phyloP scores from a whole-genome alignment of 2,329 filamentous ascomycete species.

The Sclerotinia subarctica region DNA sequence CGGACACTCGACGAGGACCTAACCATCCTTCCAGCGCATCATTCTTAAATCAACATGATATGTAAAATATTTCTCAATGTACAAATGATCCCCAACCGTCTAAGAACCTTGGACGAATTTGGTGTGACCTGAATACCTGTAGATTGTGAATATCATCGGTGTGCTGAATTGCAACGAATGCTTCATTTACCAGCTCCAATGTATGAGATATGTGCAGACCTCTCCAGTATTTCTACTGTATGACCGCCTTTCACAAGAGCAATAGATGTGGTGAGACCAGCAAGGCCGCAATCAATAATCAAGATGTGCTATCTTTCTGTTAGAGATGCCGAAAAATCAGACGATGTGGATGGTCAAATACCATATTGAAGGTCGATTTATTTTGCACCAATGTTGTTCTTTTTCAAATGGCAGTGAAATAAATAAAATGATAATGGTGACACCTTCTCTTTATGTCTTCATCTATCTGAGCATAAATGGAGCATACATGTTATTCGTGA shows the following conservation, averaged over 20 bases:
- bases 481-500: neutral
- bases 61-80: slow-evolving; percentile 26
- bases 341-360: neutral
- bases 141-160: neutral
- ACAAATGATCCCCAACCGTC: slow-evolving; percentile 5
- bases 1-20: slow-evolving; percentile 25
- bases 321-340: neutral
- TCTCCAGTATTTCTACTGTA: slow-evolving; percentile 14
- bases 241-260: slow-evolving; percentile 24
- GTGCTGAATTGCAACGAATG: neutral
- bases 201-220: neutral
- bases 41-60: slow-evolving; percentile 26
- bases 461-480: neutral
- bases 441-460: neutral
- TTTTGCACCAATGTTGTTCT: neutral
- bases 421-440: neutral
- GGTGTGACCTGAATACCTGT: slow-evolving; percentile 1
- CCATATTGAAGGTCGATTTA: neutral
- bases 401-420: neutral
- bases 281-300: slow-evolving; percentile 27
- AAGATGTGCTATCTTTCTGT: slow-evolving; percentile 25
- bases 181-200: slow-evolving; percentile 3
- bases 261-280: slow-evolving; percentile 27
- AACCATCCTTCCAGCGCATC: slow-evolving; percentile 27
- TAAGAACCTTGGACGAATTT: neutral